These are phyloP conservation scores for Scedosporium aurantiacum DNA, from an alignment of 2,329 filamentous ascomycete species.

Conservation along the genomic window DNA sequence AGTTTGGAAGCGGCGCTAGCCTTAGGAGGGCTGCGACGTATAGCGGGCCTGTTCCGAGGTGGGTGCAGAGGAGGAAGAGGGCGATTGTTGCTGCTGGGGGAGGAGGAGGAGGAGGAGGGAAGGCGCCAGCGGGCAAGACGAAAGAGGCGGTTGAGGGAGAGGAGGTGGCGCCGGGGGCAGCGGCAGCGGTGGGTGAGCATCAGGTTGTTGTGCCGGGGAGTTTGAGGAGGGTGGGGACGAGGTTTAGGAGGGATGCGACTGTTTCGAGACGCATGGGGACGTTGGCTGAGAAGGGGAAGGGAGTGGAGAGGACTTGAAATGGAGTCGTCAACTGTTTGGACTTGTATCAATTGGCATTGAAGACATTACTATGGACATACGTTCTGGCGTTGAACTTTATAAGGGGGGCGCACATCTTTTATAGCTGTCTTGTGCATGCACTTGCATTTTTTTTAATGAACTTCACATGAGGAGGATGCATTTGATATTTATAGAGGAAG, in stretches of 20 bases:
- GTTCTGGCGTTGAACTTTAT: no score
- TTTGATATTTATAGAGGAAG: no score
- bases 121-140: slow-evolving; percentile 9
- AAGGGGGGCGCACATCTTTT: no score
- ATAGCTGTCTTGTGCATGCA: no score
- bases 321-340: not conserved
- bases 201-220: slow-evolving; percentile 31
- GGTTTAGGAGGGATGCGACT: slow-evolving; percentile 19
- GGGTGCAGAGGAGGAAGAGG: slow-evolving; percentile 10
- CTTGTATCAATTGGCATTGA: no score
- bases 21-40: slow-evolving; percentile 7
- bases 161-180: slow-evolving; percentile 2
- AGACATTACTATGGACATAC: no score
- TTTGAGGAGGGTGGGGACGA: slow-evolving; percentile 35
- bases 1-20: not conserved
- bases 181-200: slow-evolving; percentile 16
- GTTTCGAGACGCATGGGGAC: slow-evolving; percentile 16
- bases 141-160: not conserved
- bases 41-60: slow-evolving; percentile 5
- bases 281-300: not conserved
- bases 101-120: slow-evolving; percentile 8
- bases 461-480: no score
- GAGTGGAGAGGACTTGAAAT: not conserved
- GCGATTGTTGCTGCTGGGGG: slow-evolving; percentile 4
- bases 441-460: no score